Conservation (phyloP, 2,329 filamentous ascomycete genomes). For the Colletotrichum sp. region DNA sequence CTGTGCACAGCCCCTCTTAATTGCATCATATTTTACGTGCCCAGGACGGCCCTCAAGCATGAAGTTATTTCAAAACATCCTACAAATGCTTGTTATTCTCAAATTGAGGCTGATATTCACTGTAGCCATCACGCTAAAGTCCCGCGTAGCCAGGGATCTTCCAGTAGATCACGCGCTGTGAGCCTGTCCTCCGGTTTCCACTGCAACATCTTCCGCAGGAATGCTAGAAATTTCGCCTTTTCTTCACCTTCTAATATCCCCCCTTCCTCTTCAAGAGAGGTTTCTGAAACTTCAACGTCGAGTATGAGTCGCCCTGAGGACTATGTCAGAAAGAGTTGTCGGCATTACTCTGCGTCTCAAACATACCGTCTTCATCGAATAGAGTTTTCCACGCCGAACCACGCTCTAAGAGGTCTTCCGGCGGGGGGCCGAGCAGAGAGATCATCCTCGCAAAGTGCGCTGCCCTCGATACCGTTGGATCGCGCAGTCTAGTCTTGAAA, state of each 20-base stretch:
- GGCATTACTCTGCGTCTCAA: fast-evolving
- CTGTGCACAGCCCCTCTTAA: neutral
- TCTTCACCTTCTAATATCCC: conserved; percentile 20
- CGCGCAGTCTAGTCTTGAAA: conserved; percentile 26
- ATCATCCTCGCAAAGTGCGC: conserved; percentile 40
- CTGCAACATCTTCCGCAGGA: conserved; percentile 28
- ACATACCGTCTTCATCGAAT: conserved; percentile 27
- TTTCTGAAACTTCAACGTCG: conserved; percentile 3
- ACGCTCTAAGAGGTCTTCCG: conserved; percentile 34
- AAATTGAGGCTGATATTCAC: neutral
- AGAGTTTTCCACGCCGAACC: conserved; percentile 28
- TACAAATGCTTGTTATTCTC: fast-evolving
- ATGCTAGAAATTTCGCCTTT: conserved; percentile 23
- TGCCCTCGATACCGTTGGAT: conserved; percentile 25
- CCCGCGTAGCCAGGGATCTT: conserved; percentile 10
- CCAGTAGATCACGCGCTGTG: conserved; percentile 9
- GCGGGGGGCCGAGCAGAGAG: conserved; percentile 40
- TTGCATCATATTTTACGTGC: neutral
- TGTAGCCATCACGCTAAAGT: neutral
- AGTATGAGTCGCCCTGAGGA: neutral
- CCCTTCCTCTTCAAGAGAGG: conserved; percentile 13
- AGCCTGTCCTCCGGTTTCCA: conserved; percentile 31
- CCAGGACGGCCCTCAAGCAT: neutral
- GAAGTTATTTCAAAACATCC: neutral
- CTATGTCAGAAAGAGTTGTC: neutral